These are phyloP conservation scores for Mycena albidolilacea DNA, from an alignment of 768 basidiomycete species.

Conservation along the genomic window DNA sequence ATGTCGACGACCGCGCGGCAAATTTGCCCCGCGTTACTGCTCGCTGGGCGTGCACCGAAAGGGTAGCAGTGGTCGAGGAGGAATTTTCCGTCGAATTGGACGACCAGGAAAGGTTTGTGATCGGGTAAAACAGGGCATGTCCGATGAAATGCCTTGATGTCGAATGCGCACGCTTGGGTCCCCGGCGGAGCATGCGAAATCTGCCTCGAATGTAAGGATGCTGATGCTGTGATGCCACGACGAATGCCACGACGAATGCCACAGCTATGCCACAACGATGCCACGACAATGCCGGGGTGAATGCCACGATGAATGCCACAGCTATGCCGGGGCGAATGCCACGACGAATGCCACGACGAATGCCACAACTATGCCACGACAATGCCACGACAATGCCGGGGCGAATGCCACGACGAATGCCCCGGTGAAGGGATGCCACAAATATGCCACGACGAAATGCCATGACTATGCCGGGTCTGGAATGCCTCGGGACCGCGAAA, in stretches of 20 bases:
- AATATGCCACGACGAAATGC: not conserved
- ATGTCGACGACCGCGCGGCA: conserved; percentile 38
- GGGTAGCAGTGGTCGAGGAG: conserved; percentile 42
- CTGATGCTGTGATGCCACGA: not conserved
- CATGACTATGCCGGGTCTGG: not conserved
- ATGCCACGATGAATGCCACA: no score
- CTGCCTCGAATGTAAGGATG: conserved; percentile 21
- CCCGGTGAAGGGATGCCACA: not conserved
- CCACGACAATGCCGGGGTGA: no score
- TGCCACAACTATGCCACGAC: no score
- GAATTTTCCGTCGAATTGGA: conserved; percentile 5
- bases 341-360: no score
- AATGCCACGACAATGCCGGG: no score
- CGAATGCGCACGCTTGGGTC: conserved; percentile 36
- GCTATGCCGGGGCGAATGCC: not conserved
- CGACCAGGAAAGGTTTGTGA: conserved; percentile 40
- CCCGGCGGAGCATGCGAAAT: conserved; percentile 38
- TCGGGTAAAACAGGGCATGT: conserved; percentile 35
- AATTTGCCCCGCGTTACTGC: conserved; percentile 42
- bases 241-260: not conserved
- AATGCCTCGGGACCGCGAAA: not conserved
- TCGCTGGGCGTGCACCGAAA: conserved; percentile 35
- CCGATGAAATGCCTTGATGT: conserved; percentile 20
- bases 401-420: no score
- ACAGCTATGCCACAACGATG: no score